Evolutionary conservation across 139 green algal species (phyloP).

Genomic region (Monoraphidium neglectum): DNA sequence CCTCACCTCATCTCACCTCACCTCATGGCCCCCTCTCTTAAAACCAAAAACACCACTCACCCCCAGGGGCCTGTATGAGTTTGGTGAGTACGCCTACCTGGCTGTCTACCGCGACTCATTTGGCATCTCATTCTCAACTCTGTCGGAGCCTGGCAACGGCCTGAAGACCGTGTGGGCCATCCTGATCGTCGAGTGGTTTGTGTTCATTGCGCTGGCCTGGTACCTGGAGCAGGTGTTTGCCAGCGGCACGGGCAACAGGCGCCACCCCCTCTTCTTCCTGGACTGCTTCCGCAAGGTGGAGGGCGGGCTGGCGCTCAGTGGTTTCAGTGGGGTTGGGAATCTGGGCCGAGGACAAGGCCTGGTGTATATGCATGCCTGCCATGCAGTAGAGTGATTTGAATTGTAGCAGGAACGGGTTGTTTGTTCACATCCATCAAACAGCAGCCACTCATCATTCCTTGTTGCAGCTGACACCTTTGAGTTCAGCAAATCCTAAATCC

Average conservation of each 20-base stretch:
- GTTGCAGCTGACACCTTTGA: too few species aligned
- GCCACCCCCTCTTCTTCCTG: conserved; percentile 94
- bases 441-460: too few species aligned
- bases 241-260: conserved; percentile 70
- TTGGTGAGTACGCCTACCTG: conserved; percentile 58
- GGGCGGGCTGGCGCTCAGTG: background rate
- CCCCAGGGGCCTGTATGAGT: conserved; percentile 57
- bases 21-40: too few species aligned
- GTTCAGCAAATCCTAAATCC: too few species aligned
- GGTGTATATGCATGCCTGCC: too few species aligned
- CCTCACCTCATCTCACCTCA: too few species aligned
- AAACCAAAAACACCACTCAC: too few species aligned
- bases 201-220: conserved; percentile 78
- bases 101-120: conserved; percentile 43
- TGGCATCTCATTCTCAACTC: conserved; percentile 64
- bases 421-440: too few species aligned
- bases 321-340: too few species aligned
- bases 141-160: conserved; percentile 74
- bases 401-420: too few species aligned
- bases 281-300: conserved; percentile 19
- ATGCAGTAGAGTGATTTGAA: too few species aligned
- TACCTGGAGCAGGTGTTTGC: conserved; percentile 83
- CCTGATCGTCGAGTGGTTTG: conserved; percentile 75
- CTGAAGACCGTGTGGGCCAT: conserved; percentile 64
- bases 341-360: too few species aligned